Evolutionary conservation across 129 eudicot species (phyloP).

Genomic region (Pseudognaphalium luteoalbum): DNA sequence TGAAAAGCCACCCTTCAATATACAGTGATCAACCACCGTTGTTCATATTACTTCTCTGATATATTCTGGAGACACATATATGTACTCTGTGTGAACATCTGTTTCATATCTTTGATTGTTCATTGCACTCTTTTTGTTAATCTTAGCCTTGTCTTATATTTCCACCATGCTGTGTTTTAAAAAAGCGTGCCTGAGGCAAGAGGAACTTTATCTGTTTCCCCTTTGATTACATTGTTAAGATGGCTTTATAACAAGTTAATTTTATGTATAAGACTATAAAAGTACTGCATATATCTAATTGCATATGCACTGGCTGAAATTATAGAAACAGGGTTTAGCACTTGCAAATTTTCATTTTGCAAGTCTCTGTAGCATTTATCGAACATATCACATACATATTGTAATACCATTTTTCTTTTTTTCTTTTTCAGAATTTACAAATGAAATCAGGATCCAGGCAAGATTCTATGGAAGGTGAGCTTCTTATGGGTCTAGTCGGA

Average conservation of each 20-base stretch:
- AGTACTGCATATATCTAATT: neutral
- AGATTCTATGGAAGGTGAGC: conserved; percentile 69
- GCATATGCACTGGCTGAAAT: too few species aligned
- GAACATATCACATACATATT: neutral
- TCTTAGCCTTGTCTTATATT: neutral
- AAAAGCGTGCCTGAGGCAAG: too few species aligned
- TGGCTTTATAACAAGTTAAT: too few species aligned
- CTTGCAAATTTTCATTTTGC: too few species aligned
- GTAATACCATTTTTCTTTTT: neutral
- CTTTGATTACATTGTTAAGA: neutral
- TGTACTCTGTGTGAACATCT: neutral
- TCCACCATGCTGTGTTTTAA: neutral
- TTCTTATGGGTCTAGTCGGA: neutral
- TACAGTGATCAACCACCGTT: neutral
- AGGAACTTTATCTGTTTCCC: neutral
- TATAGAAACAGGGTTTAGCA: too few species aligned
- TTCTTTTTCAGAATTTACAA: conserved; percentile 61
- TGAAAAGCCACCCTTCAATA: neutral
- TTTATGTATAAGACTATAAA: neutral
- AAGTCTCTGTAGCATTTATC: too few species aligned
- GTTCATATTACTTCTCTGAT: neutral
- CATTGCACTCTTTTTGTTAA: neutral
- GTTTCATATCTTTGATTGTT: neutral
- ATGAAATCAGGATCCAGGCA: conserved; percentile 65
- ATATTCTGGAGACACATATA: neutral